Evolutionary conservation across 2,329 filamentous ascomycete species (phyloP).

Genomic region (Trichophyton simii): DNA sequence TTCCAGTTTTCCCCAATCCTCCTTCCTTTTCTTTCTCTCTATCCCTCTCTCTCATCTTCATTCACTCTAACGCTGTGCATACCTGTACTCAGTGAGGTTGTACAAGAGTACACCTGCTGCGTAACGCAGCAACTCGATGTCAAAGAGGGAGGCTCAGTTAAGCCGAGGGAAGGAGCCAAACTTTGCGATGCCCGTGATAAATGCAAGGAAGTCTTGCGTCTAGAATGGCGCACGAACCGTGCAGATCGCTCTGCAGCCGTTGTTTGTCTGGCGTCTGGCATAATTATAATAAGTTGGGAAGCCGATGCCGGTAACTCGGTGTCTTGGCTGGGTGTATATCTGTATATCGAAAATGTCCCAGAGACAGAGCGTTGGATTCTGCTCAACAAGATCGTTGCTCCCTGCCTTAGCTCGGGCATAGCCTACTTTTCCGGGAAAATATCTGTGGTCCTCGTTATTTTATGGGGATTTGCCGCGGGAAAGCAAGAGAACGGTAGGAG

Average conservation of each 20-base stretch:
- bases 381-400: neutral
- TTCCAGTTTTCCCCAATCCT: neutral
- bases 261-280: neutral
- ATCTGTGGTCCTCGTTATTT: neutral
- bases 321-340: neutral
- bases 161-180: slow-evolving; percentile 1
- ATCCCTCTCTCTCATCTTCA: too few relatives aligned
- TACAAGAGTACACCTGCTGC: neutral
- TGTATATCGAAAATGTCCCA: neutral
- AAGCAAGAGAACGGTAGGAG: slow-evolving; percentile 3
- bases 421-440: neutral
- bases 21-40: neutral
- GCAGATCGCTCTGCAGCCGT: neutral
- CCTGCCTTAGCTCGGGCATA: neutral
- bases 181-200: neutral
- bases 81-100: neutral
- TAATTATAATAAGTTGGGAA: neutral
- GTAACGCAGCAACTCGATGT: neutral
- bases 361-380: neutral
- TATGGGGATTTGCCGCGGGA: slow-evolving; percentile 4
- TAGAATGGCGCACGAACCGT: slow-evolving; percentile 4
- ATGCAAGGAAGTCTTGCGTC: neutral
- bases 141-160: neutral
- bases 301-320: neutral
- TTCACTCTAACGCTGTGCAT: too few relatives aligned